phyloP scores from a whole-genome alignment of 73 alveolate species.

The Paramecium biaurelia region DNA sequence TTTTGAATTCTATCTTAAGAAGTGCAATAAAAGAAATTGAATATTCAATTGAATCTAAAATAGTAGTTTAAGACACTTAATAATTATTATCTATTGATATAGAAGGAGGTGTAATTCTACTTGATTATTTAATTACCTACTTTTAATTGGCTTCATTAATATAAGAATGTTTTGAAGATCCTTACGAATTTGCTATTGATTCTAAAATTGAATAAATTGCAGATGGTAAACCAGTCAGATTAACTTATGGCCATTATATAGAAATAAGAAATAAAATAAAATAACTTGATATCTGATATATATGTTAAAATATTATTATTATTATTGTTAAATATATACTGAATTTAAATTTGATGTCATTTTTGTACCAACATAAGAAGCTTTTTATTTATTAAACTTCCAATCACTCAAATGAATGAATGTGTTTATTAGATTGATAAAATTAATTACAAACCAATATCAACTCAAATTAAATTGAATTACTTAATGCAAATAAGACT shows the following conservation, averaged over 20 bases:
- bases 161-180: slow-evolving; percentile 24
- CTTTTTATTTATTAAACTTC: not conserved
- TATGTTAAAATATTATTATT: not conserved
- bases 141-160: slow-evolving; percentile 47
- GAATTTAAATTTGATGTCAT: not conserved
- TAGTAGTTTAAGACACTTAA: not conserved
- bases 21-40: slow-evolving; percentile 46
- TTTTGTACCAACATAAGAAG: not conserved
- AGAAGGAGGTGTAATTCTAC: slow-evolving; percentile 48
- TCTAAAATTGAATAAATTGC: slow-evolving; percentile 62
- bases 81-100: slow-evolving; percentile 46
- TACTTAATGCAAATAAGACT: not conserved
- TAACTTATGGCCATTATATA: slow-evolving; percentile 50
- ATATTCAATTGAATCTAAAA: not conserved
- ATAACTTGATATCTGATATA: slow-evolving; percentile 52
- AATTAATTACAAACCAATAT: not conserved
- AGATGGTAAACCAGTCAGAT: slow-evolving; percentile 61
- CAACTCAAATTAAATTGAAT: not conserved
- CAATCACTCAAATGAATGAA: not conserved
- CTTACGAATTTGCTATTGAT: slow-evolving; percentile 42
- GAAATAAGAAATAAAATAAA: slow-evolving; percentile 55
- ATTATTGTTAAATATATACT: not conserved
- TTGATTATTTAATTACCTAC: slow-evolving; percentile 53
- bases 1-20: slow-evolving; percentile 33
- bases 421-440: not conserved